Conservation (phyloP, 441 rosid species). For the Mallotus japonicus region DNA sequence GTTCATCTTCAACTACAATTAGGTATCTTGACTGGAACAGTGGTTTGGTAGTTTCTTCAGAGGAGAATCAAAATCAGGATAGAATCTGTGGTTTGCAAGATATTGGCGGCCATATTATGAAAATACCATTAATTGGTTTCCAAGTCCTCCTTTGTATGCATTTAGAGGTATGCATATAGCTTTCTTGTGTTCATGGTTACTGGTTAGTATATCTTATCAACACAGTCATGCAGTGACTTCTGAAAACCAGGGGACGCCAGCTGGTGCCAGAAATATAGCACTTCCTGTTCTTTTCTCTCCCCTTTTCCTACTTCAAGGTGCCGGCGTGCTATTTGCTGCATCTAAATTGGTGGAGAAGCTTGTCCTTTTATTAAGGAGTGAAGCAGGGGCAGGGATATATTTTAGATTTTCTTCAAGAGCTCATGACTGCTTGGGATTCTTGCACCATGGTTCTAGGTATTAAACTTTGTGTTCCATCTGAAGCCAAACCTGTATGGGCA, state of each 20-base stretch:
- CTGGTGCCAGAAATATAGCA: constrained; percentile 73
- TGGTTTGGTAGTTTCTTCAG: constrained; percentile 55
- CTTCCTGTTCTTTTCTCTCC: constrained; percentile 86
- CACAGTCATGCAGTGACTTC: constrained; percentile 25
- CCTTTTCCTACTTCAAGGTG: constrained; percentile 80
- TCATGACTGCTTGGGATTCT: constrained; percentile 81
- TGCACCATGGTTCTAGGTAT: constrained; percentile 98
- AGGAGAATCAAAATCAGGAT: constrained; percentile 56
- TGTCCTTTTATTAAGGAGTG: constrained; percentile 56
- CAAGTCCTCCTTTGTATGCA: constrained; percentile 92
- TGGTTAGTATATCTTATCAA: constrained; percentile 21
- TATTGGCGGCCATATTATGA: constrained; percentile 93
- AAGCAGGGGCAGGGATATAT: constrained; percentile 64
- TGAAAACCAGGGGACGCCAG: constrained; percentile 80
- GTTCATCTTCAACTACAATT: constrained; percentile 59
- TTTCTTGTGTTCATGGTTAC: constrained; percentile 17
- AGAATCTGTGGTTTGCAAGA: constrained; percentile 74
- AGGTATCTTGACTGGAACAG: constrained; percentile 83
- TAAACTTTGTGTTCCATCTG: constrained; percentile 18
- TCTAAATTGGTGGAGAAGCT: constrained; percentile 72
- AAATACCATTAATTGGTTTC: constrained; percentile 74
- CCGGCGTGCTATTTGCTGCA: constrained; percentile 73
- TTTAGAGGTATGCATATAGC: constrained; percentile 60
- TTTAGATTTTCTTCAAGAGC: constrained; percentile 65
- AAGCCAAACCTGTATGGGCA: constrained; percentile 2